Conservation (phyloP, 768 basidiomycete species). For the Calocybe indica region DNA sequence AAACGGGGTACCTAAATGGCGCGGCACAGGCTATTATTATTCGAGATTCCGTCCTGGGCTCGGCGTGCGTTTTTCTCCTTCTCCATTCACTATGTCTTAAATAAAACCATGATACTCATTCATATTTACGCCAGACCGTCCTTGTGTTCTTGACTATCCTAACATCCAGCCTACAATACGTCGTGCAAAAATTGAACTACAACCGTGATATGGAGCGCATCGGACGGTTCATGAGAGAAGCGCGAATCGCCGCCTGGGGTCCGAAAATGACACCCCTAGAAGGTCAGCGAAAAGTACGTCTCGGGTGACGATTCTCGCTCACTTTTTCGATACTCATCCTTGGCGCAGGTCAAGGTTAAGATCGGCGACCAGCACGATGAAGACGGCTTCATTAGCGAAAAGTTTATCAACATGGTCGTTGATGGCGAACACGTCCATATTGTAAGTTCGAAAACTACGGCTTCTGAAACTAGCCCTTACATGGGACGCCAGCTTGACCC, state of each 20-base stretch:
- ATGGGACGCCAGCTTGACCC: slow-evolving; percentile 45
- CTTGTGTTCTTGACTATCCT: slow-evolving; percentile 69
- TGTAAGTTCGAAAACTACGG: slow-evolving; percentile 35
- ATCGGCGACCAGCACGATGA: slow-evolving; percentile 55
- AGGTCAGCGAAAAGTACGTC: slow-evolving; percentile 62
- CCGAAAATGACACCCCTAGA: slow-evolving; percentile 59
- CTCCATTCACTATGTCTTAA: neutral
- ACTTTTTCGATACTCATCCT: neutral
- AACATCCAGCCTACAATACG: slow-evolving; percentile 76
- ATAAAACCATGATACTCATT: slow-evolving; percentile 5
- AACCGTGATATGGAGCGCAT: slow-evolving; percentile 67
- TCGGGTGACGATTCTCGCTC: neutral
- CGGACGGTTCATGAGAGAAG: slow-evolving; percentile 50
- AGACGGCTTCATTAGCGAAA: slow-evolving; percentile 30
- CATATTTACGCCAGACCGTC: slow-evolving; percentile 52
- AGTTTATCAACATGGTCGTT: slow-evolving; percentile 69
- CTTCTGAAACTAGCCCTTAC: no score
- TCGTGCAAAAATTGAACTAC: slow-evolving; percentile 76
- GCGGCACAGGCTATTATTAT: slow-evolving; percentile 96
- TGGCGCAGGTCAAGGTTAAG: slow-evolving; percentile 61
- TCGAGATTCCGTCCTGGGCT: slow-evolving; percentile 93
- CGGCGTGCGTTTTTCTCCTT: slow-evolving; percentile 39
- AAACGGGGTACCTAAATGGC: slow-evolving; percentile 95
- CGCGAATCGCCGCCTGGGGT: slow-evolving; percentile 79
- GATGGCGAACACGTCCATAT: slow-evolving; percentile 72